Conservation (phyloP, 768 basidiomycete species). For the Porpolomopsis calyptriformis region DNA sequence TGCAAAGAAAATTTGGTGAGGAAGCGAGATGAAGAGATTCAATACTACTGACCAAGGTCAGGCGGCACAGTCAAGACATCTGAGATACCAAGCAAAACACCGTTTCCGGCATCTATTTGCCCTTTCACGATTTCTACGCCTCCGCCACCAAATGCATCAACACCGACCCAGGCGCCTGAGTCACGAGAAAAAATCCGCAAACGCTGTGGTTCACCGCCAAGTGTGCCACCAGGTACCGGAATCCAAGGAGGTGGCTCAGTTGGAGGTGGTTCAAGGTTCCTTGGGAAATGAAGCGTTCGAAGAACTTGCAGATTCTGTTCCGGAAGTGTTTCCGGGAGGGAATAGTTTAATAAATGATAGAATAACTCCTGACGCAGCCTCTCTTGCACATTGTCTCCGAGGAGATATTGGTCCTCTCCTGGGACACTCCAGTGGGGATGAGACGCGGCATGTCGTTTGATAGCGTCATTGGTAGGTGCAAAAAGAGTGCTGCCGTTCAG, state of each 20-base stretch:
- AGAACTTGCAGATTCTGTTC: conserved; percentile 32
- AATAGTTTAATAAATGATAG: conserved; percentile 87
- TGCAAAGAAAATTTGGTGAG: conserved; percentile 18
- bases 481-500: conserved; percentile 81
- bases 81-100: conserved; percentile 64
- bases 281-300: conserved; percentile 67
- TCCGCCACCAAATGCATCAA: conserved; percentile 69
- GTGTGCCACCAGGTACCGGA: conserved; percentile 68
- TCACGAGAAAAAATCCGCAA: conserved; percentile 51
- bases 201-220: conserved; percentile 75
- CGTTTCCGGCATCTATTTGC: conserved; percentile 54
- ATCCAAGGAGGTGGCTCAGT: conserved; percentile 74
- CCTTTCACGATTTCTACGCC: conserved; percentile 59
- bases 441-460: conserved; percentile 36
- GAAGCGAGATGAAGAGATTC: neutral
- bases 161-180: conserved; percentile 47
- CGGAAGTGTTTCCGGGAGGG: conserved; percentile 38
- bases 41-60: conserved; percentile 48
- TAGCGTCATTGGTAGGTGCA: conserved; percentile 91
- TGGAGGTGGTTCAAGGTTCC: conserved; percentile 48
- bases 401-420: conserved; percentile 24
- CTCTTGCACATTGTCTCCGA: conserved; percentile 74
- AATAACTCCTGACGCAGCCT: conserved; percentile 83
- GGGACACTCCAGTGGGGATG: conserved; percentile 32
- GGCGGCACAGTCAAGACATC: conserved; percentile 66